These are phyloP conservation scores for Fusarium haematococcum DNA, from an alignment of 2,329 filamentous ascomycete genomes.

Conservation along the genomic window DNA sequence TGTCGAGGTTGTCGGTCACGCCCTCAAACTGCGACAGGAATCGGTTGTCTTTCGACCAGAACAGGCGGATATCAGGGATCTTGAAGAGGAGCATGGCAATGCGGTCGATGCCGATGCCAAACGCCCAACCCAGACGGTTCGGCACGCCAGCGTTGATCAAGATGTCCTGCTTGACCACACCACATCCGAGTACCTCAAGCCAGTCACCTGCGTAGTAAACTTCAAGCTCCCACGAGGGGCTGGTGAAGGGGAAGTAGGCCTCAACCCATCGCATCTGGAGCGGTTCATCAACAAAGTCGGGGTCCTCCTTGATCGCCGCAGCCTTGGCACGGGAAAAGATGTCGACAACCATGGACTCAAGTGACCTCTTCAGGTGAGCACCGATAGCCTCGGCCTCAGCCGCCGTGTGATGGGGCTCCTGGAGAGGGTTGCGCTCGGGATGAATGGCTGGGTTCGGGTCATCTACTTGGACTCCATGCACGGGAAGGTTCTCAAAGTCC, in stretches of 20 bases:
- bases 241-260: slow-evolving; percentile 97
- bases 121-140: slow-evolving; percentile 89
- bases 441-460: slow-evolving; percentile 86
- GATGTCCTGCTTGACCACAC: slow-evolving; percentile 86
- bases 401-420: slow-evolving; percentile 74
- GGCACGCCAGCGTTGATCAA: slow-evolving; percentile 82
- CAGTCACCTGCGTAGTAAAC: slow-evolving; percentile 95
- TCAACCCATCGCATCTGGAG: slow-evolving; percentile 93
- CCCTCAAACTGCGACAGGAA: slow-evolving; percentile 89
- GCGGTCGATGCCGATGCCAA: slow-evolving; percentile 91
- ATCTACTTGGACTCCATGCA: slow-evolving; percentile 80
- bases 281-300: slow-evolving; percentile 71
- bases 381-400: slow-evolving; percentile 87
- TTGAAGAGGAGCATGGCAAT: slow-evolving; percentile 98
- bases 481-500: slow-evolving; percentile 78
- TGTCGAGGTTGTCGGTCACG: slow-evolving; percentile 62
- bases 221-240: slow-evolving; percentile 94
- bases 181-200: slow-evolving; percentile 96
- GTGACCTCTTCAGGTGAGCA: slow-evolving; percentile 86
- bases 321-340: slow-evolving; percentile 84
- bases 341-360: slow-evolving; percentile 90
- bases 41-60: slow-evolving; percentile 88
- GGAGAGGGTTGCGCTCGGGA: slow-evolving; percentile 83
- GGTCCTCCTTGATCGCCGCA: slow-evolving; percentile 67
- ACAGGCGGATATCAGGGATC: slow-evolving; percentile 95